A percentile compares a stretch with the other conserved stretches of the same genome.
Conservation (phyloP, 2,329 filamentous ascomycete genomes). For the Ophiostoma perfectum region DNA sequence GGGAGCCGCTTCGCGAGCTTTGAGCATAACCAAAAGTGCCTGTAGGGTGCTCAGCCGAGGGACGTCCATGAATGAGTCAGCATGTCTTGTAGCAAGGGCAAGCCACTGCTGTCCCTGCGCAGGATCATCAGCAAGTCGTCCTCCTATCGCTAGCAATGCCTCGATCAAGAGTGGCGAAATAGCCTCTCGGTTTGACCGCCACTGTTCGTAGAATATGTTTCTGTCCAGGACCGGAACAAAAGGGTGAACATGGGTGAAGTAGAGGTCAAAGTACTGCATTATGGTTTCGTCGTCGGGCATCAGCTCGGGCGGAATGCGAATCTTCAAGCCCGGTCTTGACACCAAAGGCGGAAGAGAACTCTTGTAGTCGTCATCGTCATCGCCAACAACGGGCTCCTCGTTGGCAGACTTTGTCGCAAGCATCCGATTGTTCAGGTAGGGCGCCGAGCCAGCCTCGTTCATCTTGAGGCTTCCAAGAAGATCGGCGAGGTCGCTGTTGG, state of each 20-base stretch:
- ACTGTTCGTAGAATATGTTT: slow-evolving; percentile 77
- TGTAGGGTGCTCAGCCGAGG: slow-evolving; percentile 88
- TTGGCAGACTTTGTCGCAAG: slow-evolving; percentile 37
- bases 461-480: slow-evolving; percentile 82
- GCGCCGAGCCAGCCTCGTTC: slow-evolving; percentile 78
- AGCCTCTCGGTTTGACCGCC: slow-evolving; percentile 72
- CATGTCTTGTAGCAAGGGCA: slow-evolving; percentile 81
- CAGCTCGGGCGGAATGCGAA: slow-evolving; percentile 83
- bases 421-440: slow-evolving; percentile 64
- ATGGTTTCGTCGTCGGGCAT: slow-evolving; percentile 85
- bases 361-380: slow-evolving; percentile 66
- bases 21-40: slow-evolving; percentile 78
- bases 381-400: slow-evolving; percentile 61
- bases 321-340: slow-evolving; percentile 65
- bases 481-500: slow-evolving; percentile 67
- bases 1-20: slow-evolving; percentile 84
- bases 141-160: slow-evolving; percentile 84
- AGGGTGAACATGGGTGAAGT: slow-evolving; percentile 84
- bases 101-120: slow-evolving; percentile 88
- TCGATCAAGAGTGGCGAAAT: slow-evolving; percentile 88
- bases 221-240: slow-evolving; percentile 89
- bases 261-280: slow-evolving; percentile 81
- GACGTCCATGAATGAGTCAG: slow-evolving; percentile 88
- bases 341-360: slow-evolving; percentile 62
- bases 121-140: slow-evolving; percentile 75